Percentiles rank a stretch among this genome's conserved stretches.
Conservation (phyloP, 2,329 filamentous ascomycete species). For the Epichloe gansuensis region DNA sequence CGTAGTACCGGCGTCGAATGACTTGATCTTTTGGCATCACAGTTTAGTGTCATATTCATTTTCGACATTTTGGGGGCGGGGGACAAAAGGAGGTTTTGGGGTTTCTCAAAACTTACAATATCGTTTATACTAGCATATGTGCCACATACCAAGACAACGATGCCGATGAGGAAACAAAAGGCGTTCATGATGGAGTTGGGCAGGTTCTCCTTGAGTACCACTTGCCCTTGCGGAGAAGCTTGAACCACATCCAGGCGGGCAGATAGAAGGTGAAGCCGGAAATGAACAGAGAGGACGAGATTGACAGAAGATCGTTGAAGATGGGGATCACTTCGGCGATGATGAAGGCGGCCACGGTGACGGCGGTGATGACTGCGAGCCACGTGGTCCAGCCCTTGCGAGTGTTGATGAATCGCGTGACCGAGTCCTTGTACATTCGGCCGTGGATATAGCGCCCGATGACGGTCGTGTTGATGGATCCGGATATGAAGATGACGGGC, state of each 20-base stretch:
- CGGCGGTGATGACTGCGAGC: slow-evolving; percentile 40
- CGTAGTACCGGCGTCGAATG: slow-evolving; percentile 6
- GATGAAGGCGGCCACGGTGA: slow-evolving; percentile 55
- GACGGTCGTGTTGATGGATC: slow-evolving; percentile 51
- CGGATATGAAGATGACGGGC: slow-evolving; percentile 63
- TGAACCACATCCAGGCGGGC: slow-evolving; percentile 29
- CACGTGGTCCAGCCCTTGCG: slow-evolving; percentile 39
- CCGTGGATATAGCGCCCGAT: slow-evolving; percentile 34
- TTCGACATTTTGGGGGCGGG: not conserved
- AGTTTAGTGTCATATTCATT: not conserved
- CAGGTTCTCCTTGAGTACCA: slow-evolving; percentile 15
- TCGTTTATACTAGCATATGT: slow-evolving; percentile 16
- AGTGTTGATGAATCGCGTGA: slow-evolving; percentile 36
- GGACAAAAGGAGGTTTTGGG: not conserved
- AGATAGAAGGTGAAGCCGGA: slow-evolving; percentile 26
- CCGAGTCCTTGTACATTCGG: slow-evolving; percentile 29
- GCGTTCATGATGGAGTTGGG: slow-evolving; percentile 12
- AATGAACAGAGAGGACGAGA: slow-evolving; percentile 36
- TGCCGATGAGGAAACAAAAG: slow-evolving; percentile 15
- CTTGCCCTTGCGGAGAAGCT: slow-evolving; percentile 20
- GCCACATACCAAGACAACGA: slow-evolving; percentile 14
- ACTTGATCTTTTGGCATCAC: slow-evolving; percentile 2
- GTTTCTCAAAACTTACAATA: slow-evolving; percentile 12
- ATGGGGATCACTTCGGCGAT: slow-evolving; percentile 62
- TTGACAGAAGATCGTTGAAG: slow-evolving; percentile 52